Conservation (phyloP, 139 green algal genomes). For the Spirogloea muscicola region DNA sequence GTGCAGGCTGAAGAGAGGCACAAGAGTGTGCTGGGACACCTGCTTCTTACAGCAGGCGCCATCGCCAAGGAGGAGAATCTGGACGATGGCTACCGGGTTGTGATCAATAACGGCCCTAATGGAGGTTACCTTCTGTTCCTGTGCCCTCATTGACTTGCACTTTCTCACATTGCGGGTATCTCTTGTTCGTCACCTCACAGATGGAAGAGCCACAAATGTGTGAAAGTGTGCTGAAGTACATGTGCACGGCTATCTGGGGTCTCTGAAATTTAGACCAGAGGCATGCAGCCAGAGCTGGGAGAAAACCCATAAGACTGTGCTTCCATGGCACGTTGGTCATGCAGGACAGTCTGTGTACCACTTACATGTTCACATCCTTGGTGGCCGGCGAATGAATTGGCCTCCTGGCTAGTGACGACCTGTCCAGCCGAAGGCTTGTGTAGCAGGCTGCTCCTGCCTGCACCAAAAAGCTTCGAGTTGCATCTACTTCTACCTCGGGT, state of each 20-base stretch:
- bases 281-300: not conserved
- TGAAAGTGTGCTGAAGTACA: not conserved
- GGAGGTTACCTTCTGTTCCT: constrained; percentile 45
- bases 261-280: not conserved
- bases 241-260: no score
- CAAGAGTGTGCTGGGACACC: constrained; percentile 39
- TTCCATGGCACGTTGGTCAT: not conserved
- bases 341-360: constrained; percentile 46
- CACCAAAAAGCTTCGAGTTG: no score
- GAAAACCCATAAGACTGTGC: not conserved
- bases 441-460: no score
- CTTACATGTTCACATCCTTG: constrained; percentile 38
- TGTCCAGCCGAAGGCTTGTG: no score
- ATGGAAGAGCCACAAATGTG: constrained; percentile 6
- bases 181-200: not conserved
- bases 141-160: not conserved
- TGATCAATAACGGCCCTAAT: constrained; percentile 41
- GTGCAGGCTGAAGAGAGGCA: constrained; percentile 36
- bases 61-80: constrained; percentile 33
- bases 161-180: not conserved
- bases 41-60: constrained; percentile 14
- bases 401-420: no score
- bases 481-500: no score
- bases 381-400: constrained; percentile 36
- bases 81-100: constrained; percentile 33